These are phyloP conservation scores for Quercus robur DNA, from an alignment of 306 rosid genomes.

Conservation along the genomic window DNA sequence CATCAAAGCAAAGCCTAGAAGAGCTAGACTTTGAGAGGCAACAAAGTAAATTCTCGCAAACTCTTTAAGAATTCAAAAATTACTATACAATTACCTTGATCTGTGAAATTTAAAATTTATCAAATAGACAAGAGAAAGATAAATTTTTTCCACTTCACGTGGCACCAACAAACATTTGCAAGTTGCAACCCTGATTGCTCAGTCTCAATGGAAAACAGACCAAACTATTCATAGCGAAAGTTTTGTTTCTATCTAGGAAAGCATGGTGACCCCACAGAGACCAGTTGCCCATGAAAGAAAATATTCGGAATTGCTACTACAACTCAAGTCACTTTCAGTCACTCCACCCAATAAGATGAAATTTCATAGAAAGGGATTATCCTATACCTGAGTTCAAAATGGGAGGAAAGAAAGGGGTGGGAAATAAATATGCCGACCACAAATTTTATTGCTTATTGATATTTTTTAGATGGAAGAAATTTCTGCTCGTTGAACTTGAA, in stretches of 20 bases:
- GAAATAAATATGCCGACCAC: constrained; percentile 19
- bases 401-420: constrained; percentile 4
- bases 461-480: constrained; percentile 16
- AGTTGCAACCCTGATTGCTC: not conserved
- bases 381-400: constrained; percentile 15
- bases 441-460: constrained; percentile 13
- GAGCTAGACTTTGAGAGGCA: not conserved
- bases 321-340: constrained; percentile 20
- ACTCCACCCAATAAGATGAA: constrained; percentile 21
- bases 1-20: not conserved
- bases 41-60: not conserved
- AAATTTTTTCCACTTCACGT: not conserved
- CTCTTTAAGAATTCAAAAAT: not conserved
- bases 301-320: constrained; percentile 15
- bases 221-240: constrained; percentile 19
- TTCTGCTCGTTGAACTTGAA: constrained; percentile 20
- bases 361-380: constrained; percentile 17
- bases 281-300: constrained; percentile 30
- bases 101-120: not conserved
- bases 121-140: not conserved
- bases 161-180: not conserved
- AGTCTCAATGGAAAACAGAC: constrained; percentile 1
- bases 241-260: constrained; percentile 24
- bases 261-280: constrained; percentile 30
- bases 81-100: not conserved